Evolutionary conservation across 345 rosid genomes (phyloP), one percentile per base, ranked within the genome.

Genomic region (Melaleuca alternifolia): DNA sequence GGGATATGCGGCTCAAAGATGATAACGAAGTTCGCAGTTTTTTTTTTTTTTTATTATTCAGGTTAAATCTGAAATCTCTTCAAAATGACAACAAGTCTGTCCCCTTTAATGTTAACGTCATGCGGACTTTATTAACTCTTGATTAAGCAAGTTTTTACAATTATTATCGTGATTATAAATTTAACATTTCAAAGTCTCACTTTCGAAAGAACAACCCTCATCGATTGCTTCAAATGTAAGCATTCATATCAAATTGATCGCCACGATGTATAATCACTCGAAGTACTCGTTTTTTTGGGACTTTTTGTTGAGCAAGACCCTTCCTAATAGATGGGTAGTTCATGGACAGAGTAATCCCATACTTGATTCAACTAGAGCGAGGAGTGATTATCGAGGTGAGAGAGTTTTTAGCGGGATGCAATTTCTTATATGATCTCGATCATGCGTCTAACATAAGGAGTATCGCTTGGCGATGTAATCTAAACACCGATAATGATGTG

Each of bases 151-250:
- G 26, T 18, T 71, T 71, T 54, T 33, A 37, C 0, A 7, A 1
- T 18, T 71, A 1, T 3, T 33, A 12, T 59, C 14, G 33, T 16
- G 26, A 12, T 4, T 6, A 59, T 59, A 59, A 0, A 12, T 59
- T 59, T n/a, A n/a, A 12, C 2, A 0, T 59, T 59, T 1, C 0
- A 12, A 59, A 0, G 28, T n/a, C 7, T 59, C 8, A 13, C 33
- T 59, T 59, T 1, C 1, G 0, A n/a, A 5, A 0, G 0, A 26
- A 12, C 18, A n/a, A 12, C 6, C 0, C 10, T 0, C 11, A n/a
- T 59, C 18, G 2, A 59, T 4, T 59, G 2, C 18, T 59, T 41
- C 41, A 41, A 2, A 41, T 41, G 41, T 41, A 41, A 41, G 41
- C 1, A 57, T 57, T 2, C n/a, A 26, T 57, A 14, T 57, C 65